A percentile compares a stretch with the other conserved stretches of the same genome.
phyloP scores from a whole-genome alignment of 78 protist species.

The Pigoraptor vietnamica region DNA sequence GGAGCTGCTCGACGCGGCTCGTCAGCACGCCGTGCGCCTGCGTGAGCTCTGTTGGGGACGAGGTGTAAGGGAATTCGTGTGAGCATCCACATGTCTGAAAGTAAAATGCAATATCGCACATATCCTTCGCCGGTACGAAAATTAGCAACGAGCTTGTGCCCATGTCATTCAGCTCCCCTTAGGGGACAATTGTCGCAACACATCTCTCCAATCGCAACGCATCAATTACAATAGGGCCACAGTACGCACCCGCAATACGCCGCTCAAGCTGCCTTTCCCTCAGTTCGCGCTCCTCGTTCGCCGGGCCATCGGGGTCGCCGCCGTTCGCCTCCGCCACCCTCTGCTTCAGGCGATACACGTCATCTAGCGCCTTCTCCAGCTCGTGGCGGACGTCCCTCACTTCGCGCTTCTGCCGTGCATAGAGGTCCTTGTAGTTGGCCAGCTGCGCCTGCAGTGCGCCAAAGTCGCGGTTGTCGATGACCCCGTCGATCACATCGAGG shows the following conservation, averaged over 20 bases:
- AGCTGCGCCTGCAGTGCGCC: neutral
- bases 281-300: neutral
- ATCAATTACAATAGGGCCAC: too few relatives aligned
- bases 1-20: neutral
- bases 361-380: neutral
- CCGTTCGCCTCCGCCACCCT: neutral
- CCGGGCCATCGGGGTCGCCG: neutral
- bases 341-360: neutral
- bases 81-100: too few relatives aligned
- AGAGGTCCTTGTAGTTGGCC: neutral
- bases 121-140: too few relatives aligned
- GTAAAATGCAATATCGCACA: too few relatives aligned
- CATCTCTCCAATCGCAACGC: too few relatives aligned
- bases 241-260: neutral
- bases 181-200: too few relatives aligned
- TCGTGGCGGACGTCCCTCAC: neutral
- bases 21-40: neutral
- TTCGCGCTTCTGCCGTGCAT: neutral
- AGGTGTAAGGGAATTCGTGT: too few relatives aligned
- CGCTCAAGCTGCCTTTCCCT: neutral
- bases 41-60: neutral
- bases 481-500: neutral
- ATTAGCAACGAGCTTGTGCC: too few relatives aligned
- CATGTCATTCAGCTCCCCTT: too few relatives aligned
- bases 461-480: neutral